Percentiles rank a stretch among this genome's conserved stretches.
Conservation (phyloP, 805 yeast species). For the Cyberlindnera misumaiensis region DNA sequence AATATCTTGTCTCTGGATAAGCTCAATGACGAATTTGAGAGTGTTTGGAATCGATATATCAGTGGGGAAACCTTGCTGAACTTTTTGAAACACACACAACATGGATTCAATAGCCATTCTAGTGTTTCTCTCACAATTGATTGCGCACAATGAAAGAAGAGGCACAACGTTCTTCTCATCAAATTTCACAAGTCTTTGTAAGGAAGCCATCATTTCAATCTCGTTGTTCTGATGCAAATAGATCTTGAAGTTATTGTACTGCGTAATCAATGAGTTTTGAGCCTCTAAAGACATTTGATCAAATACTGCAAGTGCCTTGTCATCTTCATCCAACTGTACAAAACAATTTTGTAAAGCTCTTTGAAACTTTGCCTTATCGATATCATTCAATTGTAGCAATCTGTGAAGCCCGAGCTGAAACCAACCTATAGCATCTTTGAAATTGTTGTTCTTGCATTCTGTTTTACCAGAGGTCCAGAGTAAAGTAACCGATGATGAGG, state of each 20-base stretch:
- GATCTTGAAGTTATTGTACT: conserved; percentile 26
- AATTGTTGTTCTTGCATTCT: conserved; percentile 20
- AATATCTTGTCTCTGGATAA: conserved; percentile 20
- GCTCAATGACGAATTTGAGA: conserved; percentile 26
- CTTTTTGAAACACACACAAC: conserved; percentile 21
- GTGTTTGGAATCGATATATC: conserved; percentile 23
- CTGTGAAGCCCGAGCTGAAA: conserved; percentile 22
- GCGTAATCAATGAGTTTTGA: conserved; percentile 24
- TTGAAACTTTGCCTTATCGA: conserved; percentile 30
- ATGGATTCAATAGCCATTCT: conserved; percentile 23
- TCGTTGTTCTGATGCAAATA: conserved; percentile 13
- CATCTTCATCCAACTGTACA: conserved; percentile 18
- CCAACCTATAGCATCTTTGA: conserved; percentile 21
- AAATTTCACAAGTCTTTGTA: conserved; percentile 28
- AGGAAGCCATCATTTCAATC: conserved; percentile 17
- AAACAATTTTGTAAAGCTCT: conserved; percentile 29
- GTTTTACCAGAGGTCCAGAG: conserved; percentile 35
- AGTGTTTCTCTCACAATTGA: conserved; percentile 23
- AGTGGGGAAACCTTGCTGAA: conserved; percentile 11
- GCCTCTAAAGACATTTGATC: conserved; percentile 21
- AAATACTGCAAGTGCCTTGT: conserved; percentile 18
- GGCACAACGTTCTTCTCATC: conserved; percentile 30
- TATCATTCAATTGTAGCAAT: conserved; percentile 21
- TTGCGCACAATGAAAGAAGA: conserved; percentile 27
- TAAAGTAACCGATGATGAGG: conserved; percentile 28